These are phyloP conservation scores for Podaxis mareebaensis DNA, from an alignment of 768 basidiomycete species.

Conservation along the genomic window DNA sequence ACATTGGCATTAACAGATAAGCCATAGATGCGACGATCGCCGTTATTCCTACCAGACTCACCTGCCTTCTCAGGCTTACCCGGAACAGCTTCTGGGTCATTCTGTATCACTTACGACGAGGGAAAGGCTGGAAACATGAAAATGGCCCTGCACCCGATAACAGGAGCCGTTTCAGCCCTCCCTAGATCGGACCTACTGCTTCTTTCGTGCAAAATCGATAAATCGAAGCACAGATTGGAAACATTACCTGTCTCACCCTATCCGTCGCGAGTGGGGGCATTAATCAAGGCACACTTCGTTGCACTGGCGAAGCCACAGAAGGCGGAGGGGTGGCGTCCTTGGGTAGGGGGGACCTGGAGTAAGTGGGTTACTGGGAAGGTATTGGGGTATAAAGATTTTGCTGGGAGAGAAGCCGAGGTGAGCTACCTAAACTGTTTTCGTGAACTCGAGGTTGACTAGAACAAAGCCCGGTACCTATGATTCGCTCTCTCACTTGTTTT, in stretches of 20 bases:
- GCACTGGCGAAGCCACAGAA: constrained; percentile 35
- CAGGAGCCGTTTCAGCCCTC: constrained; percentile 52
- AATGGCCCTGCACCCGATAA: constrained; percentile 35
- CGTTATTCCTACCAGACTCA: constrained; percentile 22
- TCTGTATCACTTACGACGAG: constrained; percentile 31
- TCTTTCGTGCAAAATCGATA: constrained; percentile 31
- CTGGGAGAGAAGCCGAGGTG: constrained; percentile 58
- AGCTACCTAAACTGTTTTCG: constrained; percentile 17
- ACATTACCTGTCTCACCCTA: constrained; percentile 65
- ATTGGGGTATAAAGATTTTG: constrained; percentile 59
- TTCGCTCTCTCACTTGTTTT: constrained; percentile 55
- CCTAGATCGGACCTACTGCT: constrained; percentile 60
- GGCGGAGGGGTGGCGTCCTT: constrained; percentile 46
- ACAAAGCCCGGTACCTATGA: constrained; percentile 69
- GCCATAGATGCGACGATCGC: constrained; percentile 30
- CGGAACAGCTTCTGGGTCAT: constrained; percentile 30
- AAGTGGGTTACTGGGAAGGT: constrained; percentile 55
- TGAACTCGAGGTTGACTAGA: neutral
- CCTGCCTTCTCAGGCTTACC: constrained; percentile 4
- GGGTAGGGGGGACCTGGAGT: constrained; percentile 54
- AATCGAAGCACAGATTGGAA: constrained; percentile 29
- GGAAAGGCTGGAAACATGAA: neutral
- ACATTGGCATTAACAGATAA: constrained; percentile 11
- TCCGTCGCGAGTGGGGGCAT: constrained; percentile 46
- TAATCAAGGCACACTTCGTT: constrained; percentile 57